A percentile compares a stretch with the other conserved stretches of the same genome.
These are phyloP conservation scores for Ophiostoma piceae DNA, from an alignment of 2,329 filamentous ascomycete species.

Conservation along the genomic window DNA sequence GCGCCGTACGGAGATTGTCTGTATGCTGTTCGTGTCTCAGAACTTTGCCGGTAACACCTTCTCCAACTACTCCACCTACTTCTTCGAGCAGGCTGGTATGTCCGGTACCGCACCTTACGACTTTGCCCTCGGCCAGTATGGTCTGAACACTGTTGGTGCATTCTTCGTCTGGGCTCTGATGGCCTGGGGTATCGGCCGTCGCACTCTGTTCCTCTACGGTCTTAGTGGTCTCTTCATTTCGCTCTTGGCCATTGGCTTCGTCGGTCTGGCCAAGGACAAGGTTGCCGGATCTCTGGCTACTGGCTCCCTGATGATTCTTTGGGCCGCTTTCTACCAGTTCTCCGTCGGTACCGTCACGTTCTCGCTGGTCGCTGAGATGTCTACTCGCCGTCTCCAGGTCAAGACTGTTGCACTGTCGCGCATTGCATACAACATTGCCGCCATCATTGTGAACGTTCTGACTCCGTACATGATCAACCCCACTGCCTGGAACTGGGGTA, in stretches of 20 bases:
- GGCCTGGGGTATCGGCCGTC: conserved; percentile 43
- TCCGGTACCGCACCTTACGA: conserved; percentile 35
- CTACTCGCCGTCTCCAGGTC: conserved; percentile 41
- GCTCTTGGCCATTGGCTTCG: conserved; percentile 40
- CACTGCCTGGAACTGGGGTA: conserved; percentile 45
- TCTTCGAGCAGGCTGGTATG: conserved; percentile 41
- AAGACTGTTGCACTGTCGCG: conserved; percentile 45
- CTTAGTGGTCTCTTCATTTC: conserved; percentile 35
- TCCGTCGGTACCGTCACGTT: conserved; percentile 38
- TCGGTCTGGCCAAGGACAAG: conserved; percentile 32
- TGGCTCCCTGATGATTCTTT: conserved; percentile 44
- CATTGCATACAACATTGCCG: conserved; percentile 44
- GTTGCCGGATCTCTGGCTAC: conserved; percentile 45
- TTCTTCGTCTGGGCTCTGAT: conserved; percentile 48
- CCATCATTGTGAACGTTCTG: conserved; percentile 44
- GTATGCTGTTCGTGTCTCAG: conserved; percentile 33
- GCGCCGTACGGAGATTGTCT: conserved; percentile 50
- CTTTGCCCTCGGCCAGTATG: conserved; percentile 45
- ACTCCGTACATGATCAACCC: conserved; percentile 45
- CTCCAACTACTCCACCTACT: conserved; percentile 39
- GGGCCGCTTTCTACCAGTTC: conserved; percentile 41
- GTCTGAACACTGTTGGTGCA: conserved; percentile 48
- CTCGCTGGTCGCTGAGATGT: conserved; percentile 38
- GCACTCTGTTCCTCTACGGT: conserved; percentile 37
- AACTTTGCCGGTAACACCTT: conserved; percentile 45